Conservation (phyloP, 257 asterid genomes). For the Solanum clarkiae region DNA sequence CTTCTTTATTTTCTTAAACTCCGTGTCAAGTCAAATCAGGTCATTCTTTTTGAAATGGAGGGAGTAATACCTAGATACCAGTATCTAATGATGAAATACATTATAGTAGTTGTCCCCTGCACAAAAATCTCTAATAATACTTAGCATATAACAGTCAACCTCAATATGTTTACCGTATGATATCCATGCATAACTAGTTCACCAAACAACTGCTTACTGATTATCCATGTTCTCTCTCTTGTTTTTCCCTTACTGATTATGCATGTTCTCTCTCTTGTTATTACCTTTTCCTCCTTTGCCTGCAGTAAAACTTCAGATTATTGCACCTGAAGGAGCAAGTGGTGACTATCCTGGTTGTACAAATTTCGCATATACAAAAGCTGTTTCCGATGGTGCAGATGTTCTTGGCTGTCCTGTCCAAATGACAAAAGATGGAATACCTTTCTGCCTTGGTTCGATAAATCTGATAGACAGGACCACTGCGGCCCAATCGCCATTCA, state of each 20-base stretch:
- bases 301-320: slow-evolving; percentile 42
- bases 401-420: slow-evolving; percentile 77
- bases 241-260: background rate
- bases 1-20: no score
- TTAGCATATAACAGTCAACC: background rate
- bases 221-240: background rate
- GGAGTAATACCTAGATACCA: background rate
- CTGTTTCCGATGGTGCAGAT: slow-evolving; percentile 66
- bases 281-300: background rate
- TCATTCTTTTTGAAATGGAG: no score
- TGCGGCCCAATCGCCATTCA: slow-evolving; percentile 25
- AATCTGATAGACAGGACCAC: slow-evolving; percentile 43
- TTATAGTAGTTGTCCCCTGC: background rate
- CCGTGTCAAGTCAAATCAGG: no score
- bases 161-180: background rate
- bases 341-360: slow-evolving; percentile 83
- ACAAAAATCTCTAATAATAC: background rate
- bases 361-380: slow-evolving; percentile 43
- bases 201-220: background rate
- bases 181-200: background rate
- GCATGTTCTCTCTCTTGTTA: background rate
- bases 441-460: slow-evolving; percentile 69
- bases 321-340: slow-evolving; percentile 79
- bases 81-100: background rate
- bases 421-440: slow-evolving; percentile 50